These are phyloP conservation scores for Trapa incisa DNA, from an alignment of 345 rosid genomes.

Conservation along the genomic window DNA sequence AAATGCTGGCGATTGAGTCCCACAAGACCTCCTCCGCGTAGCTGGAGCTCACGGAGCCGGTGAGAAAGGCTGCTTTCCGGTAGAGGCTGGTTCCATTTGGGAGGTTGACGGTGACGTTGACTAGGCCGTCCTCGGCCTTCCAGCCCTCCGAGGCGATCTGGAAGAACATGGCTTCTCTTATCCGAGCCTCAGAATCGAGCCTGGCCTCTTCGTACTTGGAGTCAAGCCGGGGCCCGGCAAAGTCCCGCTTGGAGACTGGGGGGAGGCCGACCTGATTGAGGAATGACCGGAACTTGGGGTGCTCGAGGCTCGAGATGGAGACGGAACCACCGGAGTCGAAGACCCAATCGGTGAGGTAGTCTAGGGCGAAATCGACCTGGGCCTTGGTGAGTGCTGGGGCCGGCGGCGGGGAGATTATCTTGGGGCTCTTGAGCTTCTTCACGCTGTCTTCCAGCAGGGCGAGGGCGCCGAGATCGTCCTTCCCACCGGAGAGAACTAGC, in stretches of 20 bases:
- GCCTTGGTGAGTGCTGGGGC: slow-evolving; percentile 65
- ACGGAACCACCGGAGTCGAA: slow-evolving; percentile 92
- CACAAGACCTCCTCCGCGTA: slow-evolving; percentile 80
- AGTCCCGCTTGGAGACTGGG: slow-evolving; percentile 53
- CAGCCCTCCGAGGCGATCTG: slow-evolving; percentile 93
- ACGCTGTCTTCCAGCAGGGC: slow-evolving; percentile 97
- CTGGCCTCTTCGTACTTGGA: slow-evolving; percentile 65
- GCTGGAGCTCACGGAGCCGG: slow-evolving; percentile 56
- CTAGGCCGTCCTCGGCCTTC: slow-evolving; percentile 56
- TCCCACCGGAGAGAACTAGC: slow-evolving; percentile 92
- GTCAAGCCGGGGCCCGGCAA: slow-evolving; percentile 56
- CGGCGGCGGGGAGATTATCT: slow-evolving; percentile 32
- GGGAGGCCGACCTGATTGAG: slow-evolving; percentile 87
- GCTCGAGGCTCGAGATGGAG: slow-evolving; percentile 81
- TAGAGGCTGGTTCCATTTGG: slow-evolving; percentile 97
- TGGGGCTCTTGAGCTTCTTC: slow-evolving; percentile 87
- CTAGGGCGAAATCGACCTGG: slow-evolving; percentile 72
- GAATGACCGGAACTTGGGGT: slow-evolving; percentile 86
- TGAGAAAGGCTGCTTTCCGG: slow-evolving; percentile 56
- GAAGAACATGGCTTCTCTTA: slow-evolving; percentile 89
- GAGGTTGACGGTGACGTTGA: slow-evolving; percentile 72
- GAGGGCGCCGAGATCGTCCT: slow-evolving; percentile 78
- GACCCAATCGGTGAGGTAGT: slow-evolving; percentile 84
- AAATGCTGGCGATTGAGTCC: slow-evolving; percentile 72
- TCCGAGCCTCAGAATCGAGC: slow-evolving; percentile 71